phyloP scores from a whole-genome alignment of 139 green algal species.

The Ettlia oleoabundans region DNA sequence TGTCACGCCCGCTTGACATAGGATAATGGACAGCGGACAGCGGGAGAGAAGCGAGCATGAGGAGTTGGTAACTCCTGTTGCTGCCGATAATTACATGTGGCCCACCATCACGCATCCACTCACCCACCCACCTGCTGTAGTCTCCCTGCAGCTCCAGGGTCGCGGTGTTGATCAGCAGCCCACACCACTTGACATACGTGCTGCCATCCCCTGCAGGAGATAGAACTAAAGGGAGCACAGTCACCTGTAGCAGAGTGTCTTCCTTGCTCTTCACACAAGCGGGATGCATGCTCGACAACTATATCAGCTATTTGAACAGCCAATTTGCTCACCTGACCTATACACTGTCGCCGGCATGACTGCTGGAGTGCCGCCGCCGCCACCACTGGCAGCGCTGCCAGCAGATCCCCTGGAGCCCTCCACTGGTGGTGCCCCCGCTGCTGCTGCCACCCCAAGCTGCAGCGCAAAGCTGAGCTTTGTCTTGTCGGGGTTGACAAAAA shows the following conservation, averaged over 20 bases:
- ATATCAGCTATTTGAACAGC: neutral
- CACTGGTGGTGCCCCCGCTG: neutral
- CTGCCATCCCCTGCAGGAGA: slow-evolving; percentile 27
- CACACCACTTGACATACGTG: slow-evolving; percentile 86
- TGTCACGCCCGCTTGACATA: neutral
- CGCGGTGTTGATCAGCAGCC: slow-evolving; percentile 79
- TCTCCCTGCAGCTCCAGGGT: slow-evolving; percentile 86
- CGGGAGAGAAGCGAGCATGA: neutral
- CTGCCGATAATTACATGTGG: too few relatives aligned
- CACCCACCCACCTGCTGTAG: slow-evolving; percentile 81
- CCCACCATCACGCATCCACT: neutral
- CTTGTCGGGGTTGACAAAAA: slow-evolving; percentile 84
- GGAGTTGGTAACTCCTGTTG: too few relatives aligned
- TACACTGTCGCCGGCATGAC: slow-evolving; percentile 18
- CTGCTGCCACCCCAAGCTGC: slow-evolving; percentile 14
- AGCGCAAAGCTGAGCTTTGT: slow-evolving; percentile 79
- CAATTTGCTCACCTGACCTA: neutral
- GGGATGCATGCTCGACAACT: neutral
- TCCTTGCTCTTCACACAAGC: neutral
- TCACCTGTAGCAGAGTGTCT: neutral
- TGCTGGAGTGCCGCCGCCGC: neutral
- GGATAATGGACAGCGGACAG: neutral
- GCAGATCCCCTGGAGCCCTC: neutral
- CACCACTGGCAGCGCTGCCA: slow-evolving; percentile 19
- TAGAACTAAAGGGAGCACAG: neutral